Percentiles rank a stretch among this genome's conserved stretches.
Conservation (phyloP, 192 early-diverging fungal genomes). For the Backusella luteola region DNA sequence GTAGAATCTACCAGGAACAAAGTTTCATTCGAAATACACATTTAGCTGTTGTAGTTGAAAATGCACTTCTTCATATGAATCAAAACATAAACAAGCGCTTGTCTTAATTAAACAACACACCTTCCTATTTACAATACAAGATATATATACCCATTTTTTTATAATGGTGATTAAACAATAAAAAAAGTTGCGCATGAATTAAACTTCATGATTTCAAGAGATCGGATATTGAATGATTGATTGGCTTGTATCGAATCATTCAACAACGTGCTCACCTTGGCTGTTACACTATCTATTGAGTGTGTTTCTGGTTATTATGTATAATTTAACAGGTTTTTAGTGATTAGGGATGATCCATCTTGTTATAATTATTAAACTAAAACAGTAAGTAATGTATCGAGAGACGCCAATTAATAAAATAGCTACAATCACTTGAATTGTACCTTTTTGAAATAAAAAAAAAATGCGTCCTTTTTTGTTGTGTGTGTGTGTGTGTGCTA, state of each 20-base stretch:
- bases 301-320: background rate
- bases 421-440: background rate
- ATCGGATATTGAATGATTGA: constrained; percentile 5
- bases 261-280: background rate
- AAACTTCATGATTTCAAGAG: background rate
- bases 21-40: background rate
- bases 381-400: background rate
- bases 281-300: background rate
- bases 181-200: background rate
- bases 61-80: background rate
- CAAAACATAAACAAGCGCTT: background rate
- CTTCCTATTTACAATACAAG: background rate
- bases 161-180: background rate
- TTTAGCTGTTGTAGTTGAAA: background rate
- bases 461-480: background rate
- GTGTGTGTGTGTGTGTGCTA: background rate
- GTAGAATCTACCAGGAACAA: background rate
- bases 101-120: background rate
- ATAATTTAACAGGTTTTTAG: background rate
- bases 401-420: background rate
- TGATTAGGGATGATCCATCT: background rate
- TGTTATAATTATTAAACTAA: background rate
- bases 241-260: constrained; percentile 10
- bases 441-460: background rate
- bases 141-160: background rate